phyloP scores from a whole-genome alignment of 306 rosid genomes.

The Trifolium repens region DNA sequence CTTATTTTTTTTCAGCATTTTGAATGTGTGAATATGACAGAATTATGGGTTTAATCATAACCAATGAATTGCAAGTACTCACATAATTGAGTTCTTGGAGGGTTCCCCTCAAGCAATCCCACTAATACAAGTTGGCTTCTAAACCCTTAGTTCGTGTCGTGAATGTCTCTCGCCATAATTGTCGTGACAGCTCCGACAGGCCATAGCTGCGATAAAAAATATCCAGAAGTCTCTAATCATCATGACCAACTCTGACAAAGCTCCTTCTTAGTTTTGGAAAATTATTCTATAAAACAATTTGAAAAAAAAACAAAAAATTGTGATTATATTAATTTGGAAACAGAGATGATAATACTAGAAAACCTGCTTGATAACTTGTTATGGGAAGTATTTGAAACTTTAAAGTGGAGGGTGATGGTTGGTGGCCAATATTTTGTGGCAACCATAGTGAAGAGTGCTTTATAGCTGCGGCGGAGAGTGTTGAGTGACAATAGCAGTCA shows the following conservation, averaged over 20 bases:
- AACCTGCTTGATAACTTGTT: too few relatives aligned
- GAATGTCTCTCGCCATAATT: not conserved
- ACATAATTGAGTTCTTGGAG: not conserved
- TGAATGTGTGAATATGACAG: too few relatives aligned
- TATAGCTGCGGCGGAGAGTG: not conserved
- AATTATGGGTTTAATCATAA: too few relatives aligned
- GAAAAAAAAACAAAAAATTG: too few relatives aligned
- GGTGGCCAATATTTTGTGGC: not conserved
- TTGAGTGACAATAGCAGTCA: not conserved
- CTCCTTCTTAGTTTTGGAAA: not conserved
- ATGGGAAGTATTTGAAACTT: not conserved
- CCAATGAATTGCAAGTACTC: not conserved
- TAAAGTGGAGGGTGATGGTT: not conserved
- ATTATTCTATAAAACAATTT: not conserved
- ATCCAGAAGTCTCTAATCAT: not conserved
- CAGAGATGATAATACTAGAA: too few relatives aligned
- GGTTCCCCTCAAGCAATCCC: not conserved
- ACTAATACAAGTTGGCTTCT: not conserved
- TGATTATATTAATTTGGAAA: too few relatives aligned
- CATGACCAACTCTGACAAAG: not conserved
- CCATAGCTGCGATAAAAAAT: not conserved
- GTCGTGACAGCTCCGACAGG: not conserved
- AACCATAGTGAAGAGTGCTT: not conserved
- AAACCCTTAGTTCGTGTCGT: not conserved
- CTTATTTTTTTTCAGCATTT: too few relatives aligned